These are phyloP conservation scores for Raphidocelis subcapitata DNA, from an alignment of 139 green algal species.

Conservation along the genomic window DNA sequence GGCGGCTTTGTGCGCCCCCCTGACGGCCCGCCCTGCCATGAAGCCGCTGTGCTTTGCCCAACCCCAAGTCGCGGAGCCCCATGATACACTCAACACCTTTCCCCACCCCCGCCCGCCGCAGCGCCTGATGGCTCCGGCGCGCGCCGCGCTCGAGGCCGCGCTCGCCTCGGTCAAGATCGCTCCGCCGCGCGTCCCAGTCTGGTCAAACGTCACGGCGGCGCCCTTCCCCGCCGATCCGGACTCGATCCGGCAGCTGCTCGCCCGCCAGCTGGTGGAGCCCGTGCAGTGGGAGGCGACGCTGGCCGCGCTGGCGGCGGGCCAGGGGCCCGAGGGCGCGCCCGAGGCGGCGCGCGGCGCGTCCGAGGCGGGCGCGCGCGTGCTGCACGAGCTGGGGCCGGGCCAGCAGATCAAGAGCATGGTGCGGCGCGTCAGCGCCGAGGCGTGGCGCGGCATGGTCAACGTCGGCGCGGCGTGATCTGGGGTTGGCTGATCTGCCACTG, in stretches of 20 bases:
- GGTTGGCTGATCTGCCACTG: too few species aligned
- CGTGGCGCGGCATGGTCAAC: conserved; percentile 19
- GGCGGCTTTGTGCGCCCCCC: too few species aligned
- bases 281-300: conserved; percentile 53
- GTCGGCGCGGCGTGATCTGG: not conserved
- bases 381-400: conserved; percentile 88
- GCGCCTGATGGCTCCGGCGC: too few species aligned
- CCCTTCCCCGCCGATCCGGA: conserved; percentile 54
- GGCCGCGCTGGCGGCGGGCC: conserved; percentile 40
- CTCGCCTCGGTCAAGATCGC: conserved; percentile 63
- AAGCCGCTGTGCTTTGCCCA: not conserved
- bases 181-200: conserved; percentile 74
- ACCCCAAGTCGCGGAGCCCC: not conserved
- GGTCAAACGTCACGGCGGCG: conserved; percentile 87
- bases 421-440: conserved; percentile 69
- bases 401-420: conserved; percentile 96
- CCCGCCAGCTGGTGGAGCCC: conserved; percentile 86
- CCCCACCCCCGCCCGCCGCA: not conserved
- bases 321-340: not conserved
- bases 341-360: not conserved
- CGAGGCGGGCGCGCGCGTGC: conserved; percentile 25
- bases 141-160: conserved; percentile 42
- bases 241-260: conserved; percentile 66
- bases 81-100: too few species aligned
- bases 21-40: not conserved